phyloP scores from a whole-genome alignment of 2,329 filamentous ascomycete species.

The Sporothrix globosa region DNA sequence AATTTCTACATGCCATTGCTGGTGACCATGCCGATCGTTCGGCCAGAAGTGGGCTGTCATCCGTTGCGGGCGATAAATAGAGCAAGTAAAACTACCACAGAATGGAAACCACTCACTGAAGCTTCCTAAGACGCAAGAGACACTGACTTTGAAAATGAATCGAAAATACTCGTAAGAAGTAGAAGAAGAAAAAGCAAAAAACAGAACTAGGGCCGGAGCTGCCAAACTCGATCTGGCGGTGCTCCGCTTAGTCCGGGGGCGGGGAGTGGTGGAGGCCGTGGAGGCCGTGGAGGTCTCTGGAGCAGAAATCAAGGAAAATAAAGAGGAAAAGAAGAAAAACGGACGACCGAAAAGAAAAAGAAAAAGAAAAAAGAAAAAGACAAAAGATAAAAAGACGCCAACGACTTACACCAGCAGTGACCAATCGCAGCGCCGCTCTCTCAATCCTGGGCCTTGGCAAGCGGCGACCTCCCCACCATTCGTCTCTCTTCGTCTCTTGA shows the following conservation, averaged over 20 bases:
- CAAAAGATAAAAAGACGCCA: not conserved
- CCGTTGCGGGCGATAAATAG: not conserved
- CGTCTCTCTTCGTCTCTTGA: no score
- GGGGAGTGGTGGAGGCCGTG: not conserved
- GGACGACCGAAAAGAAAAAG: not conserved
- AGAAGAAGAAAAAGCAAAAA: not conserved
- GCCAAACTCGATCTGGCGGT: constrained; percentile 18
- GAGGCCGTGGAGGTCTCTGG: not conserved
- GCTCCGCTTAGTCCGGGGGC: constrained; percentile 21
- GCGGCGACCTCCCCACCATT: not conserved
- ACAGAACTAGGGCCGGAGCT: not conserved
- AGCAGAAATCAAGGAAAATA: not conserved
- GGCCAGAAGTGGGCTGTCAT: not conserved
- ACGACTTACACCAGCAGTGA: constrained; percentile 18
- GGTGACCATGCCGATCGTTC: not conserved
- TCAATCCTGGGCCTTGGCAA: not conserved
- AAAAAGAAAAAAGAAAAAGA: not conserved
- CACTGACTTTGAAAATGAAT: no score
- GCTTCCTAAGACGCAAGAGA: no score
- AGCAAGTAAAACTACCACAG: not conserved
- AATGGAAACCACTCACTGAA: no score
- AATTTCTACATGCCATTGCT: constrained; percentile 11
- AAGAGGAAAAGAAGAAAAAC: not conserved
- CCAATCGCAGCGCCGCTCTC: not conserved
- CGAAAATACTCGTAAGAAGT: no score